Conservation (phyloP, 2,329 filamentous ascomycete genomes). For the Fusarium illudens region DNA sequence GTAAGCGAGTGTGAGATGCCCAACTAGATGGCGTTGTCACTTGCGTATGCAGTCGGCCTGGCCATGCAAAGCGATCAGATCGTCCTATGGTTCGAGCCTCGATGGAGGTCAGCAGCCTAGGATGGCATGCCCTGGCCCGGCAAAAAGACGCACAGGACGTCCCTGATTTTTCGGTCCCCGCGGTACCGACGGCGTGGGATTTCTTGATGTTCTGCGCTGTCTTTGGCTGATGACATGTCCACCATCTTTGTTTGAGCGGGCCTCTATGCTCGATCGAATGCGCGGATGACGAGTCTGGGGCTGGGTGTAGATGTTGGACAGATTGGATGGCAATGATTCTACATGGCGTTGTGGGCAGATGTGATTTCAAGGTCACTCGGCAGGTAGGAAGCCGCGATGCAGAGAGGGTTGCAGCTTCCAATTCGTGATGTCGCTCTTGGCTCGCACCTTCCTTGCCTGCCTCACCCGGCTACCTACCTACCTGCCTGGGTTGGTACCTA, state of each 20-base stretch:
- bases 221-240: conserved; percentile 11
- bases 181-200: conserved; percentile 9
- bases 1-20: conserved; percentile 30
- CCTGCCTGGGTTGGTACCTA: not conserved
- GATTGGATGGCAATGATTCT: not conserved
- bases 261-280: not conserved
- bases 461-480: not conserved
- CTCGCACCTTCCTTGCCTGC: conserved; percentile 5
- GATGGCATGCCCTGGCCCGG: conserved; percentile 23
- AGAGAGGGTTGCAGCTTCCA: conserved; percentile 5
- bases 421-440: conserved; percentile 3
- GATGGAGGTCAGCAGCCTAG: conserved; percentile 25
- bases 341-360: not conserved
- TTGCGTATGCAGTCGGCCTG: conserved; percentile 31
- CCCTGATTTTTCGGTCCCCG: not conserved
- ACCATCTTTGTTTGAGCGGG: conserved; percentile 6
- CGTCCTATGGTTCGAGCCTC: conserved; percentile 33
- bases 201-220: not conserved
- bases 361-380: not conserved
- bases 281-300: not conserved
- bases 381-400: not conserved
- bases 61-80: conserved; percentile 29
- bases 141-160: conserved; percentile 13
- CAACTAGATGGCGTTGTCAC: conserved; percentile 21
- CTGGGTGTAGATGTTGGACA: not conserved